phyloP scores from a whole-genome alignment of 331 rosid species.

The Quercus lobata region DNA sequence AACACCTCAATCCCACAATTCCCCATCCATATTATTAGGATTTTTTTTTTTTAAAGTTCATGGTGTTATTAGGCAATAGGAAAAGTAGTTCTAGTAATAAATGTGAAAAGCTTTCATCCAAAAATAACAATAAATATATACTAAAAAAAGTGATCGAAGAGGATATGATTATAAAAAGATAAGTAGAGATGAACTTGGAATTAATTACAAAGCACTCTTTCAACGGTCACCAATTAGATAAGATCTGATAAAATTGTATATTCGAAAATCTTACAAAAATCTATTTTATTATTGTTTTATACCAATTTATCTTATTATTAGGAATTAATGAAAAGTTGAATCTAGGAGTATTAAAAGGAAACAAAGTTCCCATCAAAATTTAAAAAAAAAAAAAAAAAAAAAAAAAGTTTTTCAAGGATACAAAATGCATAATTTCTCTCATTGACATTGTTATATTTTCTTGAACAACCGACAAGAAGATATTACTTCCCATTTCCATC shows the following conservation, averaged over 20 bases:
- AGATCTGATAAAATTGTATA: background rate
- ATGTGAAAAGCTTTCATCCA: background rate
- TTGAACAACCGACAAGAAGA: no score
- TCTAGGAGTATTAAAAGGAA: no score
- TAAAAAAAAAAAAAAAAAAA: no score
- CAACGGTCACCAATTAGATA: background rate
- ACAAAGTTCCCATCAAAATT: no score
- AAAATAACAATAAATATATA: background rate
- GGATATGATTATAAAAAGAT: background rate
- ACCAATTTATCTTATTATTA: no score
- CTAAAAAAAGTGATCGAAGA: background rate
- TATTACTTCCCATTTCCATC: no score
- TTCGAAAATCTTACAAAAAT: background rate
- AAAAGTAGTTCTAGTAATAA: background rate
- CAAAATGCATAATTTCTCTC: no score
- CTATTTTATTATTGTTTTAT: no score
- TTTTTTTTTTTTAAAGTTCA: background rate
- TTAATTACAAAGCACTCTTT: background rate
- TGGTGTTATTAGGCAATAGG: background rate
- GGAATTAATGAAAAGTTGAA: no score
- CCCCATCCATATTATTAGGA: background rate
- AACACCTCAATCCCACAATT: constrained; percentile 6
- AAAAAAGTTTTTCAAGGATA: no score
- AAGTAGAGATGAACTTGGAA: background rate
- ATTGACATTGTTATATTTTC: no score